phyloP scores from a whole-genome alignment of 1,139 yeast species.

The Magnusiomyces tetraspermus region DNA sequence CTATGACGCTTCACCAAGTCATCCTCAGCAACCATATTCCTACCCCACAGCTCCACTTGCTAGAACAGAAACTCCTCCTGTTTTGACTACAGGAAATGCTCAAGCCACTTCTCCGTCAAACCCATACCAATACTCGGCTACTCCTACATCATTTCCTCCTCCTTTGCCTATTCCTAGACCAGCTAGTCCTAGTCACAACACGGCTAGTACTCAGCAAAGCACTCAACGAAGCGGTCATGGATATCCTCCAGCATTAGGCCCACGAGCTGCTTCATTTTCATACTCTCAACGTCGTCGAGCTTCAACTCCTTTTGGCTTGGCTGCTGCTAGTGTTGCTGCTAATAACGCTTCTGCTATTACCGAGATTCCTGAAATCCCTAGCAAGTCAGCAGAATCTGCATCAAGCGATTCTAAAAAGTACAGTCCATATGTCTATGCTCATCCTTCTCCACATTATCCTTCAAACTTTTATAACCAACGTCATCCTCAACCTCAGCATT shows the following conservation, averaged over 20 bases:
- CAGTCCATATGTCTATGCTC: not conserved
- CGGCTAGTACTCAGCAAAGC: not conserved
- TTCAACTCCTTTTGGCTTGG: not conserved
- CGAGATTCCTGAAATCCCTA: constrained; percentile 7
- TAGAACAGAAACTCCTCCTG: constrained; percentile 1
- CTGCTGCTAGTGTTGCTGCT: constrained; percentile 9
- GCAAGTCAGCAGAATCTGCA: not conserved
- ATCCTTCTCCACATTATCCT: not conserved
- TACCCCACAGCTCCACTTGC: not conserved
- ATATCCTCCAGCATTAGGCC: constrained; percentile 10
- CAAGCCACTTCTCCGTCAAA: not conserved
- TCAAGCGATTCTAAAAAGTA: not conserved
- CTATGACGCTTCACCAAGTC: not conserved
- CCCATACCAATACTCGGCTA: not conserved
- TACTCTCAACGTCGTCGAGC: not conserved
- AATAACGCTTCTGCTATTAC: constrained; percentile 13
- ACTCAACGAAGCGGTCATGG: not conserved
- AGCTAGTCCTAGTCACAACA: not conserved
- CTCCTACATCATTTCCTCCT: not conserved
- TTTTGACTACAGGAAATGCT: not conserved
- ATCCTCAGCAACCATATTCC: constrained; percentile 2
- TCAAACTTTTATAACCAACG: not conserved
- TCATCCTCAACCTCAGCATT: constrained; percentile 1
- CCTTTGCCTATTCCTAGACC: not conserved
- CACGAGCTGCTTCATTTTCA: constrained; percentile 1